phyloP scores from a whole-genome alignment of 345 rosid species.

The Rhodamnia rubescens region DNA sequence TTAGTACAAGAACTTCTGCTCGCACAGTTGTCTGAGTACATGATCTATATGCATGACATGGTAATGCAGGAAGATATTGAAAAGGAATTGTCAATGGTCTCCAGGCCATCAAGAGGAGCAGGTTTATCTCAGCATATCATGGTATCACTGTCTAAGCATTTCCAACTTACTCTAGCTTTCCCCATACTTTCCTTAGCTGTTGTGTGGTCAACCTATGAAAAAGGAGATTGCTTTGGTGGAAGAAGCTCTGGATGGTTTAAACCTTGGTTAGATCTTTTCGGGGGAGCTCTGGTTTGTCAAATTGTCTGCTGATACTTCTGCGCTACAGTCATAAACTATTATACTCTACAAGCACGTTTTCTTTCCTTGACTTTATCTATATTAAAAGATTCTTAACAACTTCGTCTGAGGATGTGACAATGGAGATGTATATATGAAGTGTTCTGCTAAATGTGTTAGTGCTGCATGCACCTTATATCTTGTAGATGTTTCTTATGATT shows the following conservation, averaged over 20 bases:
- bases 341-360: not conserved
- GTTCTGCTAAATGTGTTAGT: not conserved
- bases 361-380: not conserved
- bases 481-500: not conserved
- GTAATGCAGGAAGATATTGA: conserved; percentile 70
- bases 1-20: not conserved
- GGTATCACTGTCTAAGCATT: conserved; percentile 27
- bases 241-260: not conserved
- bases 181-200: not conserved
- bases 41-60: not conserved
- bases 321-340: not conserved
- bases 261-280: not conserved
- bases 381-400: not conserved
- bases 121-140: conserved; percentile 64
- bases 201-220: not conserved
- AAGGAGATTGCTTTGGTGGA: not conserved
- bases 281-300: not conserved
- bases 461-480: not conserved
- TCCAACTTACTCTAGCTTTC: not conserved
- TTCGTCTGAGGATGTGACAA: not conserved
- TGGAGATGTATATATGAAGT: not conserved
- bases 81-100: conserved; percentile 64
- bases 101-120: conserved; percentile 56
- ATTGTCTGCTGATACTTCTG: not conserved
- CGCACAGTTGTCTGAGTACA: not conserved